phyloP scores from a whole-genome alignment of 1,284 basidiomycete species.

The Ganoderma boninense region DNA sequence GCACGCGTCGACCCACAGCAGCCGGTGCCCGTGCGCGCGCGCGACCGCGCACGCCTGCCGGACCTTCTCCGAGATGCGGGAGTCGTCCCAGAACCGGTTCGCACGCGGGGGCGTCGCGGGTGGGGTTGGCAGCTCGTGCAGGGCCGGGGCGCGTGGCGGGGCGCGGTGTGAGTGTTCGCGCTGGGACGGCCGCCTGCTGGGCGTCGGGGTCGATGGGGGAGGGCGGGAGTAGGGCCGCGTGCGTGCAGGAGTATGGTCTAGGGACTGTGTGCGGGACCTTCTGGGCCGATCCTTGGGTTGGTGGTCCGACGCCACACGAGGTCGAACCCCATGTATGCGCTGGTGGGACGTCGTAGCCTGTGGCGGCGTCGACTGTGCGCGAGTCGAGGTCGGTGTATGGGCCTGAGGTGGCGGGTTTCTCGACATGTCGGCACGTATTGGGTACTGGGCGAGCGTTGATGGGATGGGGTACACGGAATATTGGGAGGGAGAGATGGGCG shows the following conservation, averaged over 20 bases:
- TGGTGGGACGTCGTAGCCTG: background rate
- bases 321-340: background rate
- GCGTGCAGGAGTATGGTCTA: background rate
- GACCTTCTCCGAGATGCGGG: slow-evolving; percentile 4
- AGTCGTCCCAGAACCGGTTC: slow-evolving; percentile 4
- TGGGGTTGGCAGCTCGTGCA: background rate
- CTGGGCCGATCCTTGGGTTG: background rate
- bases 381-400: background rate
- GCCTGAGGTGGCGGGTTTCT: slow-evolving; percentile 1
- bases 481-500: background rate
- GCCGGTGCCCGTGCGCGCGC: slow-evolving; percentile 5
- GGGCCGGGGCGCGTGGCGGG: background rate
- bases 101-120: background rate
- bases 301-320: background rate
- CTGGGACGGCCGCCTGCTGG: background rate
- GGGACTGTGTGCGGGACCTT: background rate
- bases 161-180: background rate
- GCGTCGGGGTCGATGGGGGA: background rate
- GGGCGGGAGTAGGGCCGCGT: background rate
- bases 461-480: background rate
- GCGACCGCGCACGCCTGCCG: slow-evolving; percentile 4
- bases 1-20: slow-evolving; percentile 17
- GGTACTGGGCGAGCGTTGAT: background rate
- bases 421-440: slow-evolving; percentile 1
- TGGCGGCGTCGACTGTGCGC: background rate